phyloP scores from a whole-genome alignment of 208 protist species.

The Leishmania arabica region DNA sequence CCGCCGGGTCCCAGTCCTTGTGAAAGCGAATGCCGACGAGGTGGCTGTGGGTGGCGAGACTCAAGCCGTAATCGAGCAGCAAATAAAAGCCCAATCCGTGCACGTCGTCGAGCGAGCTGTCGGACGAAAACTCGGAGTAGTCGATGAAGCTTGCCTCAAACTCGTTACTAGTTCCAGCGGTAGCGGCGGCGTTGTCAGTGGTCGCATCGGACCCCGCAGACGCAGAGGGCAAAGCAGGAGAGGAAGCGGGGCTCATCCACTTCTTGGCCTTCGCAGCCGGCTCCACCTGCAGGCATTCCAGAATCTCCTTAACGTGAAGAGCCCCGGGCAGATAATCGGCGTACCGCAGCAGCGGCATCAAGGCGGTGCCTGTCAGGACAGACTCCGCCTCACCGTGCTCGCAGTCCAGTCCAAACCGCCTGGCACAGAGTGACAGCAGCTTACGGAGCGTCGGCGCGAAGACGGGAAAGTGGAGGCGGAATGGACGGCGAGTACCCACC shows the following conservation, averaged over 20 bases:
- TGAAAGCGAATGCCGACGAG: conserved; percentile 76
- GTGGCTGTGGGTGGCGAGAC: conserved; percentile 77
- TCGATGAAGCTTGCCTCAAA: conserved; percentile 79
- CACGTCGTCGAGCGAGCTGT: conserved; percentile 64
- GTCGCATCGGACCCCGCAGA: not conserved
- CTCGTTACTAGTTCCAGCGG: conserved; percentile 27
- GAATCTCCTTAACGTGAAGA: conserved; percentile 67
- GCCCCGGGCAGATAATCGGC: conserved; percentile 81
- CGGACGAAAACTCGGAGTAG: conserved; percentile 70
- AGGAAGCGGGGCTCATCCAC: not conserved
- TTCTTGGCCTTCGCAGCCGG: conserved; percentile 33
- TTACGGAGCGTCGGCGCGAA: conserved; percentile 69
- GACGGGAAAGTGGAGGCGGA: conserved; percentile 69
- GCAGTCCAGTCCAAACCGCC: conserved; percentile 61
- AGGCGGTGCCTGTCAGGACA: conserved; percentile 54
- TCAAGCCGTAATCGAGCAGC: conserved; percentile 73
- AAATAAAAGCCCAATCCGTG: conserved; percentile 80
- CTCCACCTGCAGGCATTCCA: conserved; percentile 60
- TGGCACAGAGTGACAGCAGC: conserved; percentile 71
- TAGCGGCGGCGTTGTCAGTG: not conserved
- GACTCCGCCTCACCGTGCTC: conserved; percentile 47
- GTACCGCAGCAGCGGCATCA: conserved; percentile 83
- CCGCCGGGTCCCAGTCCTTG: conserved; percentile 48
- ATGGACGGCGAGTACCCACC: conserved; percentile 40
- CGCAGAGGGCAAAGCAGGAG: not conserved